phyloP scores from a whole-genome alignment of 2,329 filamentous ascomycete genomes.

The Passalora sequoiae region DNA sequence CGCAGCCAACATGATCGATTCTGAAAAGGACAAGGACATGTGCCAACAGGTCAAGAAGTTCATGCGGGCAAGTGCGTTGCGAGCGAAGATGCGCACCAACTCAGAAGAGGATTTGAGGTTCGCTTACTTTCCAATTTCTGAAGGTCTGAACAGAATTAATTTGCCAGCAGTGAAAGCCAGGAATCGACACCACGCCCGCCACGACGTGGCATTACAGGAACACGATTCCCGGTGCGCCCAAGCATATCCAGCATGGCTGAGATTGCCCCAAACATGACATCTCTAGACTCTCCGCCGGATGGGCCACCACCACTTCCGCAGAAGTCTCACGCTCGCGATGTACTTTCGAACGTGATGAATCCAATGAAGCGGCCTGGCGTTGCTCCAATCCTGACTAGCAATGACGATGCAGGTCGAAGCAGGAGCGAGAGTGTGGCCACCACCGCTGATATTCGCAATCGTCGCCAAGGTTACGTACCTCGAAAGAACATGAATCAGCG shows the following conservation, averaged over 20 bases:
- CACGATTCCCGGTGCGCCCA: slow-evolving; percentile 61
- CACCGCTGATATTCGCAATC: slow-evolving; percentile 48
- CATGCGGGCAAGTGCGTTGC: slow-evolving; percentile 43
- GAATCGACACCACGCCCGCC: slow-evolving; percentile 71
- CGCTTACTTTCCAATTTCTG: background rate
- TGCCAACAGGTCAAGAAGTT: slow-evolving; percentile 58
- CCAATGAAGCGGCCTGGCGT: slow-evolving; percentile 59
- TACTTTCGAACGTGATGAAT: slow-evolving; percentile 20
- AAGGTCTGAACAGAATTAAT: slow-evolving; percentile 5
- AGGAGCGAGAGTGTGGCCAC: slow-evolving; percentile 55
- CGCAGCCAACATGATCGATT: slow-evolving; percentile 43
- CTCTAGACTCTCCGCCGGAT: slow-evolving; percentile 57
- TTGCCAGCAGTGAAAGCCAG: slow-evolving; percentile 59
- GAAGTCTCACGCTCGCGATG: slow-evolving; percentile 59
- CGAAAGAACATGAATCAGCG: slow-evolving; percentile 40
- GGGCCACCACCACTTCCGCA: slow-evolving; percentile 69
- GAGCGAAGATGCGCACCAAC: slow-evolving; percentile 23
- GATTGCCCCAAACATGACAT: slow-evolving; percentile 45
- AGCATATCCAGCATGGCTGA: slow-evolving; percentile 60
- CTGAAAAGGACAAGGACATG: slow-evolving; percentile 56
- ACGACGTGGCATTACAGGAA: slow-evolving; percentile 49
- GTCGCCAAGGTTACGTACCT: slow-evolving; percentile 57
- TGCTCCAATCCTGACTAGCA: slow-evolving; percentile 60
- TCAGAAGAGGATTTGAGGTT: slow-evolving; percentile 29
- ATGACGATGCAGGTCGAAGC: slow-evolving; percentile 62